These are phyloP conservation scores for Ophiognomonia clavigignenti-juglandacearum DNA, from an alignment of 2,329 filamentous ascomycete species.

Conservation along the genomic window DNA sequence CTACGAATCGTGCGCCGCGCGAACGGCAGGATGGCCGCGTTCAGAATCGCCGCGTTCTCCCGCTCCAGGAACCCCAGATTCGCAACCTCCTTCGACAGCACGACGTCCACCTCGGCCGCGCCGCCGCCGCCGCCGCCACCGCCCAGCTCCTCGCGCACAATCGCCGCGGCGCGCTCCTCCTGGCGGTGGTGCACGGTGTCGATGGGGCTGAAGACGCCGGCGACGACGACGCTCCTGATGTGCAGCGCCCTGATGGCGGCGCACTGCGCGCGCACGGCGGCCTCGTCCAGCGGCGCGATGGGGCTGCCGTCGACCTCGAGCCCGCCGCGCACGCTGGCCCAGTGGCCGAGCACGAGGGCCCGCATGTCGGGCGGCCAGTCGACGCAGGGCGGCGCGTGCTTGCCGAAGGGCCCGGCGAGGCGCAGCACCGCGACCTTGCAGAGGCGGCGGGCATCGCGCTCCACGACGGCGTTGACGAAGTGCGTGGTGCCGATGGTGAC, in stretches of 20 bases:
- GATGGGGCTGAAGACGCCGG: constrained; percentile 49
- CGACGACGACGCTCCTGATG: constrained; percentile 42
- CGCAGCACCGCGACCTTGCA: constrained; percentile 49
- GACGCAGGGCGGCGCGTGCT: constrained; percentile 43
- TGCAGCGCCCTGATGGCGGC: constrained; percentile 32
- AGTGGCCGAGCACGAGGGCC: constrained; percentile 39
- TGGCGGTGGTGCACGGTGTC: constrained; percentile 42
- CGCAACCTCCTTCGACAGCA: constrained; percentile 47
- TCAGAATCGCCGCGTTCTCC: constrained; percentile 61
- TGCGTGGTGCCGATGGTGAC: constrained; percentile 53
- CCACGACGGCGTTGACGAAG: constrained; percentile 55
- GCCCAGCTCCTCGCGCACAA: constrained; percentile 33
- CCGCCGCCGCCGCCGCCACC: too few relatives aligned
- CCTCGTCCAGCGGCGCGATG: constrained; percentile 40
- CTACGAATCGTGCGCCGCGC: constrained; percentile 51
- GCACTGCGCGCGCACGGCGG: constrained; percentile 35
- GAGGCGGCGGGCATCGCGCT: constrained; percentile 43
- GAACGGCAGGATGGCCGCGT: constrained; percentile 56
- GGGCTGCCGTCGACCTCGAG: constrained; percentile 45
- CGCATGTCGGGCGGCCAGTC: constrained; percentile 50
- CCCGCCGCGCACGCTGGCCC: constrained; percentile 42
- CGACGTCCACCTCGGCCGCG: too few relatives aligned
- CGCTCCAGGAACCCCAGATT: constrained; percentile 54
- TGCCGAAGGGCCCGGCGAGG: constrained; percentile 48
- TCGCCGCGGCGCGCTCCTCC: constrained; percentile 41